phyloP scores from a whole-genome alignment of 371 early-diverging fungal species.

The Mortierella sp. region DNA sequence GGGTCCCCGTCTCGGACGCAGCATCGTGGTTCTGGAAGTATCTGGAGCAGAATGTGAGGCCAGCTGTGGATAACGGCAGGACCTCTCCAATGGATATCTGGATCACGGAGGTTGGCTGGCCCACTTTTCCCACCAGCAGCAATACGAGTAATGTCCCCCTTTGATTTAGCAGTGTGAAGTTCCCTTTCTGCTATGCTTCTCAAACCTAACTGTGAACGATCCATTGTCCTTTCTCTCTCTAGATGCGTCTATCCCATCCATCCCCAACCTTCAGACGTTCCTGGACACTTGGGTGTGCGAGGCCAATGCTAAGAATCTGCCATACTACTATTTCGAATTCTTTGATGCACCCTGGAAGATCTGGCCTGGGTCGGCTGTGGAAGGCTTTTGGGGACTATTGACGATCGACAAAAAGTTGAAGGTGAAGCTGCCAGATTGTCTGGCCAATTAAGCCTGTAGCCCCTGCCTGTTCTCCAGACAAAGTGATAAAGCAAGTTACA shows the following conservation, averaged over 20 bases:
- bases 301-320: slow-evolving; percentile 61
- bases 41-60: slow-evolving; percentile 38
- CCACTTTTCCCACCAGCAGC: slow-evolving; percentile 58
- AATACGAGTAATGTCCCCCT: slow-evolving; percentile 22
- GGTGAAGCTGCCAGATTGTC: slow-evolving; percentile 58
- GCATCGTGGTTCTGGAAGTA: slow-evolving; percentile 66
- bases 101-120: slow-evolving; percentile 77
- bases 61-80: slow-evolving; percentile 9
- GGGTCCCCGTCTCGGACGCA: slow-evolving; percentile 59
- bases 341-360: slow-evolving; percentile 78
- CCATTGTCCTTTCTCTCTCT: background rate
- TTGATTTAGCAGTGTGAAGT: too few relatives aligned
- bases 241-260: slow-evolving; percentile 55
- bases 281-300: slow-evolving; percentile 65
- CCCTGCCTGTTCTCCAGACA: too few relatives aligned
- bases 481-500: too few relatives aligned
- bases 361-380: slow-evolving; percentile 64
- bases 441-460: too few relatives aligned
- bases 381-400: slow-evolving; percentile 72
- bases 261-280: slow-evolving; percentile 63
- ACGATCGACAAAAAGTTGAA: slow-evolving; percentile 58
- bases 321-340: slow-evolving; percentile 74
- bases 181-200: too few relatives aligned
- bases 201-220: too few relatives aligned
- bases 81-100: slow-evolving; percentile 51